Evolutionary conservation across 192 early-diverging fungal species (phyloP), one percentile per base, ranked within the genome.

Genomic region (Lunasporangiospora selenospora): DNA sequence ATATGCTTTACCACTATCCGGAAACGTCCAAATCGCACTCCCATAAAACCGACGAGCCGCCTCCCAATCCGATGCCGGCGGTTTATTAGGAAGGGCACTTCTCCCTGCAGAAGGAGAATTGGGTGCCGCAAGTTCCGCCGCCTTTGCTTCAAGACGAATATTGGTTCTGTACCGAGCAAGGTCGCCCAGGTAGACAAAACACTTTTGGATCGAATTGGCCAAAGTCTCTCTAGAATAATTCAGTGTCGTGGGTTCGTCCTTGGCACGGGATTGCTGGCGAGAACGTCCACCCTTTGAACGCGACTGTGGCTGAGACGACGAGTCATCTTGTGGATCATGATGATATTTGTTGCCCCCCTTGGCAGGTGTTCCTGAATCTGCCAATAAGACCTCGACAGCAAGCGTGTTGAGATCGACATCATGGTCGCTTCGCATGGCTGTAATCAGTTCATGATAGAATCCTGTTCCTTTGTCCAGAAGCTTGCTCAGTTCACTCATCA

Each of bases 131-230:
- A 46, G 31, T 31, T 62, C 46, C 37, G 57, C 39, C 0, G 59
- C 43, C 39, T 59, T 65, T 10, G 67, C 60, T 23, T 70, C 67
- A 12, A 61, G 24, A 4, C 62, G 65, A 40, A 71, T 62, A 24
- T 71, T 58, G 7, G 61, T 62, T 38, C 77, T 73, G 43, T 86
- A 86, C 9, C 85, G 66, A 9, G 82, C 82, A 29, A 86, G 49
- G 47, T 86, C 85, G 16, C 85, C 85, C 46, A 86, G 73, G 41
- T 77, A 80, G 26, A 84, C 75, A 30, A 79, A 81, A 32, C 80
- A 81, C 18, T 75, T 71, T 50, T 86, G 85, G 15, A 86, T 76
- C 38, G 66, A 67, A 16, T 75, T 77, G 7, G 76, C 77, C 11
- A 75, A 8, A 6, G 73, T 46, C 34, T 81, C 76, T 24, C 54